Evolutionary conservation across 352 stramenopile genomes (phyloP), one percentile per base, ranked within the genome.

Genomic region (Phytophthora podocarpi): DNA sequence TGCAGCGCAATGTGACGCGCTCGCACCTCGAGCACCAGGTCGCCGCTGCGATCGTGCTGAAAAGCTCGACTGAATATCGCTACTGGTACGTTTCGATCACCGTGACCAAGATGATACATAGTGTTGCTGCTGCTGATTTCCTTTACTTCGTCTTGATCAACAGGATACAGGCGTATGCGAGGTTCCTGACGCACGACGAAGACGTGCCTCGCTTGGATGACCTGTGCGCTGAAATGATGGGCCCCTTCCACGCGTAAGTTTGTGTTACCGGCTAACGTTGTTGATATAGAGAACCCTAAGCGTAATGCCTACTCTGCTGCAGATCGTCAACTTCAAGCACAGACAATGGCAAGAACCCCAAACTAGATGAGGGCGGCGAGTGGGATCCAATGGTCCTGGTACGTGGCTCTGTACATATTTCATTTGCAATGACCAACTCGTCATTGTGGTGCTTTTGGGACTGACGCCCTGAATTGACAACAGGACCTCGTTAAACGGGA

Each of bases 1-100:
- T 83, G 39, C 87, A 96, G 67, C 82, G 85, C 42, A 93, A 90
- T 42, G 70, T 96, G 20, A 96, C 87, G 8, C 80, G 87, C 16
- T 82, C 83, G 15, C 87, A 96, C 59, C 67, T 96, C 11, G 87
- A 96, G 57, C 87, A 96, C 42, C 87, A 96, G 54, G 69, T 93
- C 16, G 83, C 84, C 7, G 65, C 82, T 15, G 60, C 81, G 0
- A 46, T 90, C 2, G 70, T 82, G 6, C 62, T 96, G 11, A 84
- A 90, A 64, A 96, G 85, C 43, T 58, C 76, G 1, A 51, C 57
- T 11, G 87, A 96, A 71, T 96, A 93, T 78, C 76, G 80, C 6
- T 93, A 94, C 55, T 96, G 87, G 87, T 95, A 67, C 27, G 67
- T 47, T 34, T 40, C 35, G 27, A 37, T 7, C 34, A 39, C 31